Conservation (phyloP, 306 rosid species). For the Acacia crassicarpa region DNA sequence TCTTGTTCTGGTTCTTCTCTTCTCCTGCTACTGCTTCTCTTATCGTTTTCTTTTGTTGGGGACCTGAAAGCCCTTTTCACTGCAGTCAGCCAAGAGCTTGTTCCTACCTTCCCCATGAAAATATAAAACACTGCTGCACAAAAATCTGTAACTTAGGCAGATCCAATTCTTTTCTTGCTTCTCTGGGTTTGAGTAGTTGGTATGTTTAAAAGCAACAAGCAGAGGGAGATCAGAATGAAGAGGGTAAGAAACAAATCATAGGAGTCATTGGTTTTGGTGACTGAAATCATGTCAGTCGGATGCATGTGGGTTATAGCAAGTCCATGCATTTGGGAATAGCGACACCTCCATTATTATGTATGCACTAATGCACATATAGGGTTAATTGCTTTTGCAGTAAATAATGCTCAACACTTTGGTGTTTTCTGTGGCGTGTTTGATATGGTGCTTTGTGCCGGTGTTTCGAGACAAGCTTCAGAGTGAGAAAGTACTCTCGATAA, state of each 20-base stretch:
- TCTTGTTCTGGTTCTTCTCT: conserved; percentile 46
- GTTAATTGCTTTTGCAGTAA: conserved; percentile 15
- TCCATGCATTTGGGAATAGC: conserved; percentile 46
- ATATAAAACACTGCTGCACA: neutral
- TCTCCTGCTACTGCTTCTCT: conserved; percentile 47
- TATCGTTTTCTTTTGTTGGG: conserved; percentile 42
- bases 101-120: conserved; percentile 54
- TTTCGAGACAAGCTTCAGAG: conserved; percentile 24
- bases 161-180: neutral
- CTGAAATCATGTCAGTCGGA: conserved; percentile 17
- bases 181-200: conserved; percentile 9
- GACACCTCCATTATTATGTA: conserved; percentile 15
- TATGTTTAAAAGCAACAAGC: conserved; percentile 10
- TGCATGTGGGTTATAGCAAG: conserved; percentile 19
- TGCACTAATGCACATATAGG: neutral
- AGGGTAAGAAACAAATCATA: neutral
- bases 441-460: conserved; percentile 29
- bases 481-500: conserved; percentile 42
- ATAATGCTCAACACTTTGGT: conserved; percentile 26
- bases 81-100: conserved; percentile 51
- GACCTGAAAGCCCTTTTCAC: conserved; percentile 61
- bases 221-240: conserved; percentile 4
- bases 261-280: neutral
- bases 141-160: neutral
- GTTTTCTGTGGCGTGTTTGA: conserved; percentile 39